Conservation (phyloP, 1,139 yeast species). For the Candida glucosophila region DNA sequence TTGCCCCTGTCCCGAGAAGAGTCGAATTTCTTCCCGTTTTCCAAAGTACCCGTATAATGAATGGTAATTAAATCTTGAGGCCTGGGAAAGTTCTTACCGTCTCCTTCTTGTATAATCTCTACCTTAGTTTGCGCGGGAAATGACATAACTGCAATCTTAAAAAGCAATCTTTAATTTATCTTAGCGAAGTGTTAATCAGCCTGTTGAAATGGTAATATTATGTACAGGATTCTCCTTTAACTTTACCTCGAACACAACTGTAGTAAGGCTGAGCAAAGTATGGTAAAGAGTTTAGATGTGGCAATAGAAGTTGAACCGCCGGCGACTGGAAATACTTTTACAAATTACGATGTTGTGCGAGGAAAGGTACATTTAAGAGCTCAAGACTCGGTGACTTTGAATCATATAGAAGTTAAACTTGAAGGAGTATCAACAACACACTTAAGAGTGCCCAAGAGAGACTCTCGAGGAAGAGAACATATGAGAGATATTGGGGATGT, state of each 20-base stretch:
- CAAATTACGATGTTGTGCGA: constrained; percentile 41
- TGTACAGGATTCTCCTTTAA: too few relatives aligned
- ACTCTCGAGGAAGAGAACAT: constrained; percentile 10
- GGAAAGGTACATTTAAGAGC: constrained; percentile 41
- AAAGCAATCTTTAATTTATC: too few relatives aligned
- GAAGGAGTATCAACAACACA: constrained; percentile 46
- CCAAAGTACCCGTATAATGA: constrained; percentile 92
- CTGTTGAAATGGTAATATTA: too few relatives aligned
- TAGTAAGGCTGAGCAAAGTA: too few relatives aligned
- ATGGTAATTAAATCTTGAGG: constrained; percentile 82
- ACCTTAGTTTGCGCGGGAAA: constrained; percentile 35
- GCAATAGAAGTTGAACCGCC: constrained; percentile 29
- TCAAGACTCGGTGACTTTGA: constrained; percentile 38
- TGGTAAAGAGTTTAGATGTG: too few relatives aligned
- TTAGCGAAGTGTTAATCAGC: too few relatives aligned
- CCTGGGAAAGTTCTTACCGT: constrained; percentile 79
- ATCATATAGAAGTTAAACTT: constrained; percentile 48
- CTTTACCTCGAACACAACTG: too few relatives aligned
- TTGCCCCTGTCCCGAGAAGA: constrained; percentile 89
- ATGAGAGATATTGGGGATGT: constrained; percentile 29
- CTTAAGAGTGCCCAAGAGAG: constrained; percentile 19
- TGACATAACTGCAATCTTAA: constrained; percentile 18
- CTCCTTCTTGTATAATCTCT: constrained; percentile 51
- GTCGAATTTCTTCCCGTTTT: constrained; percentile 91
- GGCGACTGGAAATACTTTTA: constrained; percentile 36